Evolutionary conservation across 2,329 filamentous ascomycete species (phyloP).

Genomic region (Colletotrichum orbiculare): DNA sequence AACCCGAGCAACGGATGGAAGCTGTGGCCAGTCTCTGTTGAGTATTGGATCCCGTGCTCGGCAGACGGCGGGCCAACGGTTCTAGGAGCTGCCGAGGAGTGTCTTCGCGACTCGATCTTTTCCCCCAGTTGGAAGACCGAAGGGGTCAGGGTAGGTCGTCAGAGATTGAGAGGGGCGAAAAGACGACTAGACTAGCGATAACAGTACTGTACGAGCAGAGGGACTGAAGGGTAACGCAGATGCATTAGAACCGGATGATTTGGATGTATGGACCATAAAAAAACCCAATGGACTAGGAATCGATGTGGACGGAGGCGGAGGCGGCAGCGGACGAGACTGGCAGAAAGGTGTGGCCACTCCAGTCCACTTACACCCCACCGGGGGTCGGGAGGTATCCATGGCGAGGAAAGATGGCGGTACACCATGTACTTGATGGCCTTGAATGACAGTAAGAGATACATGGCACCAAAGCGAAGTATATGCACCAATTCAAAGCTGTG

Average conservation of each 20-base stretch:
- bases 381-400: slow-evolving; percentile 28
- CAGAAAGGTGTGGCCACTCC: slow-evolving; percentile 22
- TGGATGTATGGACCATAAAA: slow-evolving; percentile 2
- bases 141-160: slow-evolving; percentile 3
- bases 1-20: slow-evolving; percentile 10
- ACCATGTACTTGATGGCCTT: neutral
- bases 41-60: slow-evolving; percentile 33
- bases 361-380: slow-evolving; percentile 34
- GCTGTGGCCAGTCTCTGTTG: slow-evolving; percentile 27
- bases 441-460: too few relatives aligned
- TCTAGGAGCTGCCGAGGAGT: slow-evolving; percentile 24
- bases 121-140: slow-evolving; percentile 21
- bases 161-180: slow-evolving; percentile 15
- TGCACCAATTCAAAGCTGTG: too few relatives aligned
- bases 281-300: slow-evolving; percentile 12
- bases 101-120: slow-evolving; percentile 13
- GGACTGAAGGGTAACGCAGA: neutral
- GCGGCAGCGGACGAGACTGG: neutral
- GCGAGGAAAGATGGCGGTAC: slow-evolving; percentile 13
- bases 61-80: slow-evolving; percentile 26
- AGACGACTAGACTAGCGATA: slow-evolving; percentile 4
- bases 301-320: slow-evolving; percentile 18
- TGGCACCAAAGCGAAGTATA: neutral
- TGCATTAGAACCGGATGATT: slow-evolving; percentile 7
- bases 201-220: slow-evolving; percentile 8